These are phyloP conservation scores for Rehmannia glutinosa DNA, from an alignment of 257 asterid species.

Conservation along the genomic window DNA sequence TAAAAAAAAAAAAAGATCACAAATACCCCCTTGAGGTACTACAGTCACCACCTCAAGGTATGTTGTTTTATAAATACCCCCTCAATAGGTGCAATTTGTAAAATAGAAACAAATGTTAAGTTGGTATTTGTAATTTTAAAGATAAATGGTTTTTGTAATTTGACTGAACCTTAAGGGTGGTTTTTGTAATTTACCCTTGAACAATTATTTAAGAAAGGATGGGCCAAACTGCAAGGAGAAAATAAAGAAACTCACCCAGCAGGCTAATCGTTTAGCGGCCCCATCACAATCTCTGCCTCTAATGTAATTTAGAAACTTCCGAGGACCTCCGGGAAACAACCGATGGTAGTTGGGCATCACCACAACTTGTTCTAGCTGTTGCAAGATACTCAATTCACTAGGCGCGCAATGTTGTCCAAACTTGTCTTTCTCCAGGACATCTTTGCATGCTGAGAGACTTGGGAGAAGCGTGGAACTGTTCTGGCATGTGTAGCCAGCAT, in stretches of 20 bases:
- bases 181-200: too few relatives aligned
- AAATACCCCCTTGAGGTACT: too few relatives aligned
- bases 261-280: conserved; percentile 93
- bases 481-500: conserved; percentile 98
- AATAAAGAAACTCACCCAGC: conserved; percentile 75
- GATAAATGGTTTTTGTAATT: too few relatives aligned
- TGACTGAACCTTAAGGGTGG: too few relatives aligned
- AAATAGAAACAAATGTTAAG: too few relatives aligned
- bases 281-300: conserved; percentile 95
- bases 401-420: conserved; percentile 95
- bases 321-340: conserved; percentile 92
- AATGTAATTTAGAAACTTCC: conserved; percentile 75
- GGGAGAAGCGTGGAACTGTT: conserved; percentile 90
- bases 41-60: too few relatives aligned
- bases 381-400: conserved; percentile 77
- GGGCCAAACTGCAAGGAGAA: too few relatives aligned
- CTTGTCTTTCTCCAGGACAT: conserved; percentile 64
- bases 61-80: too few relatives aligned
- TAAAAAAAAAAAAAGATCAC: too few relatives aligned
- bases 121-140: too few relatives aligned
- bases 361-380: conserved; percentile 95
- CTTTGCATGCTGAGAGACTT: conserved; percentile 82
- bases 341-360: conserved; percentile 99
- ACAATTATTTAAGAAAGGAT: too few relatives aligned
- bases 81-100: too few relatives aligned